Base-by-base conservation (phyloP, 2,329 filamentous ascomycete genomes). In the Monilinia polystroma region DNA sequence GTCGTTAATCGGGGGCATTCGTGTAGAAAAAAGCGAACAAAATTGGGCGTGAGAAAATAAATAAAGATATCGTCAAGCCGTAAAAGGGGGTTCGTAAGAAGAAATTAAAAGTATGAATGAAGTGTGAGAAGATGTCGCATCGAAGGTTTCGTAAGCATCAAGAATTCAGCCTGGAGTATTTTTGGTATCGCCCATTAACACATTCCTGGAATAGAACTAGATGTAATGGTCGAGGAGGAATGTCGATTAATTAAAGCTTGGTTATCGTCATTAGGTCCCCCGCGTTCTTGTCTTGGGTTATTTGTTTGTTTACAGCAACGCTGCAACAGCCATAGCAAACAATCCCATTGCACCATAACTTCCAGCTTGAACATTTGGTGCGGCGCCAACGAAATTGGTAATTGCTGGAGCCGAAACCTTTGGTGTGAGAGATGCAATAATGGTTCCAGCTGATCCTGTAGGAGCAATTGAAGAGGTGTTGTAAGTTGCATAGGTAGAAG, bases 1-100 rank as follows among this genome's bases (percentile, higher is more conserved):
- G 57, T 60, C 63, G 63, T 60, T 53, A 52, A 52, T 66, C 54
- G 63, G 63, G 63, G 32, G 47, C 52, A 60, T 41, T 66, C 63
- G 54, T 58, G 62, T 47, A 56, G n/a, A 35, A 45, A 23, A 49
- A 32, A 35, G 38, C 23, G 29, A 57, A 16, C 23, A 56, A 14
- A 64, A 16, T 20, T 20, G 16, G 43, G 29, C 41, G 53, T 49
- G 43, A 38, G 54, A 20, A 52, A 23, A 14, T 26, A 57, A 52
- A 53, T 18, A 11, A 60, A 54, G 23, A 7, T 60, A 60, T 66
- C 63, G 32, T 59, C 63, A 64, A 64, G 63, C 62, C 62, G 38
- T 56, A 35, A 64, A 43, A 32, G 51, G 23, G 41, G 38, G 20
- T 54, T 65, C 32, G 45, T 49, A 41, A 45, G 41, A 54, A 58